These are phyloP conservation scores for Warburgia ugandensis DNA, from an alignment of 164 flowering plant genomes.

Conservation along the genomic window DNA sequence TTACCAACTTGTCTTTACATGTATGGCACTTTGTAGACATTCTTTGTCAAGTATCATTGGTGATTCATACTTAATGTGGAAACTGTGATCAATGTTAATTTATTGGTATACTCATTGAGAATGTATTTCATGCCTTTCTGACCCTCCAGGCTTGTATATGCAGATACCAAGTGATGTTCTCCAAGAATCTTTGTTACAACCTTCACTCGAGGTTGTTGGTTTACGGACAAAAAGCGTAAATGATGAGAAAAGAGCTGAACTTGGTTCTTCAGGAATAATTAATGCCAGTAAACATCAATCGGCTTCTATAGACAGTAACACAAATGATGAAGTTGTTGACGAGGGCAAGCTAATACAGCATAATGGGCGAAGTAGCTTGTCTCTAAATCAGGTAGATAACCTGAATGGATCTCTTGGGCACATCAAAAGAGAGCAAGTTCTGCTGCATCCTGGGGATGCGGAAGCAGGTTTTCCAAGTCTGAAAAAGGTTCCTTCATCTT, in stretches of 20 bases:
- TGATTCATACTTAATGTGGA: too few relatives aligned
- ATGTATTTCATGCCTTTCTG: too few relatives aligned
- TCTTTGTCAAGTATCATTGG: too few relatives aligned
- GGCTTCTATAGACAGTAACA: constrained; percentile 24
- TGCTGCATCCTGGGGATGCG: constrained; percentile 26
- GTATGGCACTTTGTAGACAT: too few relatives aligned
- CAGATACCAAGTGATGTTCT: constrained; percentile 28
- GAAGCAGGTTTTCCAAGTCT: constrained; percentile 29
- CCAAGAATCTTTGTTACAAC: not conserved
- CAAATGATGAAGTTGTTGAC: constrained; percentile 23
- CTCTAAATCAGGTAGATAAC: constrained; percentile 24
- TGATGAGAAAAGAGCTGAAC: constrained; percentile 36
- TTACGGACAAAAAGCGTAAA: constrained; percentile 5
- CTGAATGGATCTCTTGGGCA: constrained; percentile 22
- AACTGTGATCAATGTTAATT: too few relatives aligned
- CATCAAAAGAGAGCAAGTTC: constrained; percentile 46
- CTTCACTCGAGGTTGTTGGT: not conserved
- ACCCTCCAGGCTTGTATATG: too few relatives aligned
- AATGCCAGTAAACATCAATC: constrained; percentile 21
- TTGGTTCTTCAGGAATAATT: constrained; percentile 16
- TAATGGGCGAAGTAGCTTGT: constrained; percentile 21
- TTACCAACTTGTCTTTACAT: too few relatives aligned
- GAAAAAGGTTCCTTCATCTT: constrained; percentile 22
- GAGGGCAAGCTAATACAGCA: constrained; percentile 30
- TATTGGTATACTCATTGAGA: too few relatives aligned